A percentile compares a stretch with the other conserved stretches of the same genome.
Conservation (phyloP, 176 grass and related monocot genomes). For the Juncus effusus region DNA sequence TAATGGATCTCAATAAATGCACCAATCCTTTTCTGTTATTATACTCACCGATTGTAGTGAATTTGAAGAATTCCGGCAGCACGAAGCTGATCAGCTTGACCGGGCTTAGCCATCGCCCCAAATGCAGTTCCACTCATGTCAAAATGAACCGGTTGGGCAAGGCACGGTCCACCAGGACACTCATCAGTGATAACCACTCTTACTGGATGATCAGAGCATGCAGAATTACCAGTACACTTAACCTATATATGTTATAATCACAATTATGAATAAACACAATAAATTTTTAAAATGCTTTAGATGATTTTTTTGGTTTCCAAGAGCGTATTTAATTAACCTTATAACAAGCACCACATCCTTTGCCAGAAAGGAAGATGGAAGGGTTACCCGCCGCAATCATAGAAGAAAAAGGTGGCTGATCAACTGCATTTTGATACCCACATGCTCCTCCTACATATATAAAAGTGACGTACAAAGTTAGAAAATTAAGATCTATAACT, state of each 20-base stretch:
- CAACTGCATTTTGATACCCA: constrained; percentile 65
- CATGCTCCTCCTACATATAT: constrained; percentile 47
- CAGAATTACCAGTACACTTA: constrained; percentile 40
- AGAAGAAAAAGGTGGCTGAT: constrained; percentile 49
- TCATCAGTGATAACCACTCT: constrained; percentile 61
- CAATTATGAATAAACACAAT: background rate
- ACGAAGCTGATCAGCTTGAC: constrained; percentile 59
- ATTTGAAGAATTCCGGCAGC: constrained; percentile 46
- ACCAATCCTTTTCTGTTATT: too few species aligned
- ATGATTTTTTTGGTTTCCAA: too few species aligned
- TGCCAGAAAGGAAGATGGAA: constrained; percentile 51
- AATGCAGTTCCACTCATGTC: constrained; percentile 85
- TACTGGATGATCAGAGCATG: constrained; percentile 51
- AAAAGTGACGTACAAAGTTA: too few species aligned
- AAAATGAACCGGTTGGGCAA: constrained; percentile 52
- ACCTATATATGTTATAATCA: constrained; percentile 32
- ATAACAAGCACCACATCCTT: constrained; percentile 77
- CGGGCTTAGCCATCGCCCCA: constrained; percentile 50
- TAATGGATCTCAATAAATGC: too few species aligned
- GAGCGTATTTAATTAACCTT: constrained; percentile 34
- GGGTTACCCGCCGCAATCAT: constrained; percentile 69
- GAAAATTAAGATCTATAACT: too few species aligned
- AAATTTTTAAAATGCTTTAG: background rate
- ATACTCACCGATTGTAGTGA: constrained; percentile 44
- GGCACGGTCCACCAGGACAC: constrained; percentile 44